phyloP scores from a whole-genome alignment of 768 basidiomycete genomes.

The Phaeolepiota aurea region DNA sequence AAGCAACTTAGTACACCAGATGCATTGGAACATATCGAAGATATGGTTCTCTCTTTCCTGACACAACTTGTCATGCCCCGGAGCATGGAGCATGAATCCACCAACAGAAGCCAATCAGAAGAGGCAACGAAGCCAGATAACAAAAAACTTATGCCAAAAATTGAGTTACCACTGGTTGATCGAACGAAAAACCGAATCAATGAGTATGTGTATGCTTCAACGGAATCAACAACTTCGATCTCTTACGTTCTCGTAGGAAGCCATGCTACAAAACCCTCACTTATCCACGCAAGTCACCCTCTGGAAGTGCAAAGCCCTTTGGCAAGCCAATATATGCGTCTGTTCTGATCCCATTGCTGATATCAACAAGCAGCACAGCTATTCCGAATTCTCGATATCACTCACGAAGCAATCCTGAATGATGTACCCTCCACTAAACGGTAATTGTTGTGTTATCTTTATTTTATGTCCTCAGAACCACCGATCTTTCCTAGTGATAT shows the following conservation, averaged over 20 bases:
- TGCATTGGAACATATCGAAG: slow-evolving; percentile 22
- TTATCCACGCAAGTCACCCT: slow-evolving; percentile 25
- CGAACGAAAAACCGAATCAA: slow-evolving; percentile 17
- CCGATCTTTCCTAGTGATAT: slow-evolving; percentile 52
- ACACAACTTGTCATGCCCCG: slow-evolving; percentile 22
- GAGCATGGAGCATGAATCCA: slow-evolving; percentile 5
- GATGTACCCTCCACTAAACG: slow-evolving; percentile 58
- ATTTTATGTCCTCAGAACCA: slow-evolving; percentile 6
- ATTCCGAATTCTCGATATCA: slow-evolving; percentile 54
- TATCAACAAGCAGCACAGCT: slow-evolving; percentile 46
- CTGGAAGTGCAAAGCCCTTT: slow-evolving; percentile 29
- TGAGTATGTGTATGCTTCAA: slow-evolving; percentile 21
- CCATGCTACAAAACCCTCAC: slow-evolving; percentile 16
- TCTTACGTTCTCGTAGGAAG: slow-evolving; percentile 6
- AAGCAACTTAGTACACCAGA: slow-evolving; percentile 5
- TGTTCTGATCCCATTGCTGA: slow-evolving; percentile 3
- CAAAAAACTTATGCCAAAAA: slow-evolving; percentile 12
- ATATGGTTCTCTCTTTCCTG: slow-evolving; percentile 26
- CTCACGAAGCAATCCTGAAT: slow-evolving; percentile 57
- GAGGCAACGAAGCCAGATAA: slow-evolving; percentile 3
- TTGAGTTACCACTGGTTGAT: slow-evolving; percentile 25
- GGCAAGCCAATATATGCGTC: slow-evolving; percentile 20
- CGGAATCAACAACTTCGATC: slow-evolving; percentile 2
- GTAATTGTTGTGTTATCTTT: slow-evolving; percentile 19
- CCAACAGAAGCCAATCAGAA: slow-evolving; percentile 1